Evolutionary conservation across 2,329 filamentous ascomycete genomes (phyloP), one percentile per base, ranked within the genome.

Genomic region (Fusarium oligoseptatum): DNA sequence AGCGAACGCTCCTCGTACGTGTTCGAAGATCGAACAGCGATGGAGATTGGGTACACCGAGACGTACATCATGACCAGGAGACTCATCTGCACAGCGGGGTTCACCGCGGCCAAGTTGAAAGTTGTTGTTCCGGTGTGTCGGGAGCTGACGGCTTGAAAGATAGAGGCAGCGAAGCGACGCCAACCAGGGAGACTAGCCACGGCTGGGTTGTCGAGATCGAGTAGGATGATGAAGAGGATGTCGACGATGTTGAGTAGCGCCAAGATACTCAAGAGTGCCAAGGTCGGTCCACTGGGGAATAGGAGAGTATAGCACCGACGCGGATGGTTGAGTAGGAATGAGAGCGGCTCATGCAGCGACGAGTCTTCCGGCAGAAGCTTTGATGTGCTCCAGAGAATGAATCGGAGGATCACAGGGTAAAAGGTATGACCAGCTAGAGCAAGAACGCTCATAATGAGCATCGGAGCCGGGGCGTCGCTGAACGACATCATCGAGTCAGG

Each of bases 41-140:
- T 90, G 15, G 89, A 89, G 36, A 91, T 88, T 0, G 90, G 90
- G 68, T 90, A 91, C 5, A 89, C 87, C 6, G 87, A 87, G 56
- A 92, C 91, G 80, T 91, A 92, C 90, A 92, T 92, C 90, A 92
- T 92, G 52, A 90, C 85, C 0, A 92, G 83, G 67, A 91, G 88
- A 37, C 89, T 86, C 39, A 91, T 85, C 67, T 90, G 90, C 0
- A 91, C 85, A 3, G 85, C 86, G 6, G 90, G 88, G 41, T 87
- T 88, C 3, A 91, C 83, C 1, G 78, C 79, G 4, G 87, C 79
- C 14, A 90, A 84, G 20, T 83, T 79, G 36, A 90, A 90, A 76
- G 81, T 88, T 81, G 84, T 85, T 81, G 76, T 89, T 81, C 69
- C 89, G 79, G 80, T 84, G 82, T 78, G 89, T 72, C 68, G 87